phyloP scores from a whole-genome alignment of 2,329 filamentous ascomycete species.

The Trichoderma koningiopsis region DNA sequence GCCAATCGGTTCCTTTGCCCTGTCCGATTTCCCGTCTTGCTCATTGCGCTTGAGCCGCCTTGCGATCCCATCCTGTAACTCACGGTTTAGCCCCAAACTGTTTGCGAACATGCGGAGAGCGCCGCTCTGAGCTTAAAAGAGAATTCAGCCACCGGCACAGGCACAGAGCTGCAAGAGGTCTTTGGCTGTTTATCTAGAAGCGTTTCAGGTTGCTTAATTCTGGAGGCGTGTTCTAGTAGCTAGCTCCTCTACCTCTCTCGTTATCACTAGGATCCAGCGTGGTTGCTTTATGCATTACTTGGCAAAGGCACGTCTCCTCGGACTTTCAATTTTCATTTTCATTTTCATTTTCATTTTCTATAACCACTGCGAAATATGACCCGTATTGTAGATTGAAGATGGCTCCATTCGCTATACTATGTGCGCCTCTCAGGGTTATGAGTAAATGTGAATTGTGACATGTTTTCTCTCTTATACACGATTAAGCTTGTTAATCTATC shows the following conservation, averaged over 20 bases:
- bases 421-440: no score
- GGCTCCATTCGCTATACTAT: no score
- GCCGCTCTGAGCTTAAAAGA: neutral
- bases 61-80: neutral
- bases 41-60: neutral
- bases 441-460: neutral
- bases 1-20: conserved; percentile 16
- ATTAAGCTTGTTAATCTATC: neutral
- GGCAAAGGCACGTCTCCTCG: neutral
- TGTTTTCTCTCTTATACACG: neutral
- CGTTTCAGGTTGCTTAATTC: neutral
- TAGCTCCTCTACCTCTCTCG: neutral
- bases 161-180: neutral
- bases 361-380: no score
- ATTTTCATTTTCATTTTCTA: neutral
- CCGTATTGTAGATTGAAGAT: no score
- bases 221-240: neutral
- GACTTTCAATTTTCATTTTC: neutral
- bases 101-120: neutral
- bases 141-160: neutral
- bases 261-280: neutral
- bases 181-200: neutral
- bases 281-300: neutral
- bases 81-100: neutral
- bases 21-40: conserved; percentile 10